Base-by-base conservation (phyloP, 2,329 filamentous ascomycete species). In the Sporothrix euskadiensis region DNA sequence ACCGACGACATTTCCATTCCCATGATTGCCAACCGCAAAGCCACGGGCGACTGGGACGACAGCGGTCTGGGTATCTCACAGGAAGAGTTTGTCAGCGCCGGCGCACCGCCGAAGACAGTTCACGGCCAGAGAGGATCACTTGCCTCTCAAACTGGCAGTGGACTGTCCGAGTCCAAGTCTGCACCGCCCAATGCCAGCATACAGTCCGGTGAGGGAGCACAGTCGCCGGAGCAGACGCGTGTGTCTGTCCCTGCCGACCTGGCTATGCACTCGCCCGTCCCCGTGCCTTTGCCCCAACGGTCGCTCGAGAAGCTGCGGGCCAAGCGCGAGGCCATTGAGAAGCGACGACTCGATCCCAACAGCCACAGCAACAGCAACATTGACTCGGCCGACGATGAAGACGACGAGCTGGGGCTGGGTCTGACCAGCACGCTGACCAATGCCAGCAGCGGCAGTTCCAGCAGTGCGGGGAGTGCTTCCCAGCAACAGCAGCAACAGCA, bases 331-430 rank as follows among this genome's bases (percentile, higher is more conserved):
- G 90, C 90, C 7, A 82, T 93, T 47, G 93, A 97, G 78, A 93
- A 89, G 77, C 88, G 90, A 61, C 88, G 89, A 19, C 83, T 89
- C 52, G 93, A 97, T 12, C 41, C 41, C 52, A 56, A 12, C 57
- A 63, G 35, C 59, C 41, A 41, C 77, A 90, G 35, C 59, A 63
- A 41, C 77, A 90, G 92, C 49, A 88, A 85, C 72, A 90, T 89
- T 16, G 95, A 98, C 78, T 97, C 93, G 41, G 94, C 94, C 4
- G 95, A 98, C 78, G 95, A 98, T 77, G 95, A 98, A 82, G 95
- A 98, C 76, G 94, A 98, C 74, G 95, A 97, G 79, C 86, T 97
- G 5, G 94, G 93, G 8, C 85, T 77, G 8, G 77, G 78, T 0
- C 78, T 79, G 7, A 66, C 41, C 9, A 59, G 26, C 49, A 74